These are phyloP conservation scores for Hypoxylon sp. DNA, from an alignment of 2,329 filamentous ascomycete genomes.

Conservation along the genomic window DNA sequence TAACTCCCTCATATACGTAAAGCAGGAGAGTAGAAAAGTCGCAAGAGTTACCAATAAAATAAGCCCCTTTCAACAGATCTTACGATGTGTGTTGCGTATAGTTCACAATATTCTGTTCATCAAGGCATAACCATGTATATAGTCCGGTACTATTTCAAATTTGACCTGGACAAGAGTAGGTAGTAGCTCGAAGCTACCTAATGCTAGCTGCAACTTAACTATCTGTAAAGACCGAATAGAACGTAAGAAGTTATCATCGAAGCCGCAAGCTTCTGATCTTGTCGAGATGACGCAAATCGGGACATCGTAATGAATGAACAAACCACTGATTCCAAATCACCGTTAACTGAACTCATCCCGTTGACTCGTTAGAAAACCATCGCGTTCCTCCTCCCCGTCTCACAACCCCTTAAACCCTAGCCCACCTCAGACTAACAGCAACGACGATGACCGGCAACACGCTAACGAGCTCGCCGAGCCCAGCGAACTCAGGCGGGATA, in stretches of 20 bases:
- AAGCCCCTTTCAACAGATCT: not conserved
- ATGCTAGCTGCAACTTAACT: not conserved
- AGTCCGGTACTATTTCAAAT: not conserved
- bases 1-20: not conserved
- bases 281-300: not conserved
- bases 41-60: not conserved
- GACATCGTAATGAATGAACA: not conserved
- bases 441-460: conserved; percentile 77
- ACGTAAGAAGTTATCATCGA: not conserved
- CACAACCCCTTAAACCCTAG: conserved; percentile 48
- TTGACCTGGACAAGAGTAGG: not conserved
- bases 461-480: conserved; percentile 79
- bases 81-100: not conserved
- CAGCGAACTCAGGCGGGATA: conserved; percentile 66
- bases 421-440: conserved; percentile 65
- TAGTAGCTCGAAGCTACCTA: not conserved
- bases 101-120: not conserved
- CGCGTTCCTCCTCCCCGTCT: not conserved
- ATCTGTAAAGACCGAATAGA: conserved; percentile 11
- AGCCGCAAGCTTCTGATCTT: not conserved
- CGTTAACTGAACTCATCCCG: not conserved
- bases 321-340: not conserved
- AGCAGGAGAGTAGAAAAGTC: not conserved
- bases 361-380: not conserved
- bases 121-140: not conserved